Evolutionary conservation across 83 land plant species (phyloP), one percentile per base, ranked within the genome.

Genomic region (Picea mariana): DNA sequence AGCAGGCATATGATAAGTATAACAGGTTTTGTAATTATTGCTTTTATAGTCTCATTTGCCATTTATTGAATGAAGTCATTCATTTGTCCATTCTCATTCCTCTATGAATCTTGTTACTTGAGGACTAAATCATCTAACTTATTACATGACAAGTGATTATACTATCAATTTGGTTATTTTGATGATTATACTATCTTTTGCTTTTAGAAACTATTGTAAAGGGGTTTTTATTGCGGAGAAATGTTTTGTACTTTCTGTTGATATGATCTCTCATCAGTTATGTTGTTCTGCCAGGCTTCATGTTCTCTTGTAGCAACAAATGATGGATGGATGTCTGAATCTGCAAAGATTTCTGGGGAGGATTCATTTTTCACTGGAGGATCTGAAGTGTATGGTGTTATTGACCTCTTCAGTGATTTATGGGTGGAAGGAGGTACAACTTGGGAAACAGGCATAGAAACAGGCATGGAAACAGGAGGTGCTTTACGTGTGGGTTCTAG

Each of bases 381-480:
- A 59, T 83, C 84, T 82, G 85, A 82, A 78, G 83, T 84, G 75
- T 87, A 84, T 86, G 86, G 91, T 21, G 81, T 81, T 55, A 67
- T 86, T 52, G 95, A 93, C 82, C 88, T 93, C 7, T 93, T 87
- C 77, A 82, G 85, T 87, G 93, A 87, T 44, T 85, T 83, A 86
- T 87, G 79, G 84, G 85, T 77, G 75, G 91, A 90, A 38, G 78
- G 63, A 58, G 78, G 69, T 84, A 85, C 85, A 38, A 20, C 66
- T 5, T 91, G 79, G 92, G 81, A 68, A 67, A 62, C 65, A 27
- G 65, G 18, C 31, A 31, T 31, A 31, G 64, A 38, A 68, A 6
- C 64, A 58, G 38, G 18, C 20, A 60, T 78, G 64, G 38, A 58
- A 58, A 62, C 65, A 27, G 65, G 18, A 13, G 40, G 13, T n/a